Base-by-base conservation (phyloP, 2,329 filamentous ascomycete species). In the Claviceps lovelessii region DNA sequence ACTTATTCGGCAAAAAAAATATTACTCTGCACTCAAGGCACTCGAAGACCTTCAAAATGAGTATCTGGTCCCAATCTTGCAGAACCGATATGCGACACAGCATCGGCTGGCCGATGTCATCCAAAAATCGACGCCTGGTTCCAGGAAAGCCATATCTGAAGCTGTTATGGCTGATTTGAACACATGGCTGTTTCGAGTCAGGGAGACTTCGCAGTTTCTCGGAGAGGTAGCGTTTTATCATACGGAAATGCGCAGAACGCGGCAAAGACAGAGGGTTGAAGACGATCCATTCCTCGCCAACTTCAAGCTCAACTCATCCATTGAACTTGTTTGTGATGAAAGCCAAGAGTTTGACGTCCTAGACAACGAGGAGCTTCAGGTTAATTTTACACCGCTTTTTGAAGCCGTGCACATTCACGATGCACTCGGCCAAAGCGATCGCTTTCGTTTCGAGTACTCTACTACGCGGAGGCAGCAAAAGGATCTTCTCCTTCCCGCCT, bases 171-270 rank as follows among this genome's bases (percentile, higher is more conserved):
- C 82, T 2, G 93, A 98, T 69, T 72, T 98, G 54, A 97, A 97
- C 65, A 96, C 90, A 0, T 98, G 93, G 93, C 76, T 98, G 10
- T 98, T 86, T 64, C 84, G 88, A 28, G 95, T 98, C 59, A 84
- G 93, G 63, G 93, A 98, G 69, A 95, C 90, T 19, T 96, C 93
- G 1, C 91, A 96, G 62, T 96, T 95, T 59, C 73, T 98, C 8
- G 93, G 93, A 5, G 93, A 98, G 67, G 88, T 98, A 7, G 90
- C 93, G 4, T 94, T 98, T 66, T 97, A 94, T 65, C 90, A 97
- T 65, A 98, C 93, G 0, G 87, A 96, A 62, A 80, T 94, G 66
- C 83, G 93, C 48, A 81, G 91, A 59, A 81, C 83, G 29, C 80
- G 91, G 52, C 89, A 95, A 64, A 86, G 90, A 65, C 85, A 94